A percentile compares a stretch with the other conserved stretches of the same genome.
phyloP scores from a whole-genome alignment of 495 filamentous ascomycete species.

The Stereocaulon alpinum region DNA sequence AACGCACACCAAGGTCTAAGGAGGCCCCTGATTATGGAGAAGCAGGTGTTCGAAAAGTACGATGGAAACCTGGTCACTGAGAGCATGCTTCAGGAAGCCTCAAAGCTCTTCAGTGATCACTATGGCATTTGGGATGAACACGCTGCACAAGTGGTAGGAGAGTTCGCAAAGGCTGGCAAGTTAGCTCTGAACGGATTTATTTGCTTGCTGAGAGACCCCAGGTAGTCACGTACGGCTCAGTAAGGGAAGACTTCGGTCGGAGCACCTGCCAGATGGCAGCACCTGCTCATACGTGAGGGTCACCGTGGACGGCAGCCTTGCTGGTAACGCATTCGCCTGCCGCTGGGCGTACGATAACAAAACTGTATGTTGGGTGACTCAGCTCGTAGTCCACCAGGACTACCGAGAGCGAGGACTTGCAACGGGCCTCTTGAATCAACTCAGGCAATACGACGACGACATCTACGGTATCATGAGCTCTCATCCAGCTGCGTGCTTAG shows the following conservation, averaged over 20 bases:
- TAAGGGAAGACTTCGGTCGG: slow-evolving; percentile 19
- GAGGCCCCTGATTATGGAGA: neutral
- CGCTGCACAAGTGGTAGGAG: slow-evolving; percentile 11
- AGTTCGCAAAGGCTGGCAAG: slow-evolving; percentile 21
- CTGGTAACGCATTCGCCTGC: slow-evolving; percentile 30
- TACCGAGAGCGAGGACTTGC: slow-evolving; percentile 29
- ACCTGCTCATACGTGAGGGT: slow-evolving; percentile 24
- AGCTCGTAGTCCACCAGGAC: slow-evolving; percentile 28
- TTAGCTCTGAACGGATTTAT: neutral
- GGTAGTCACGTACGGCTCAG: slow-evolving; percentile 24
- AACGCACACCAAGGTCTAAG: neutral
- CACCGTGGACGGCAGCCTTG: slow-evolving; percentile 26
- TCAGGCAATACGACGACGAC: slow-evolving; percentile 22
- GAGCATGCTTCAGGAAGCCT: slow-evolving; percentile 25
- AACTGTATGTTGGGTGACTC: slow-evolving; percentile 32
- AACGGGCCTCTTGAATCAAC: slow-evolving; percentile 22
- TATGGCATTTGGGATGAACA: slow-evolving; percentile 28
- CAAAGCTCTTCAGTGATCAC: slow-evolving; percentile 28
- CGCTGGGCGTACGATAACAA: slow-evolving; percentile 24
- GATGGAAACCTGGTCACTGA: slow-evolving; percentile 23
- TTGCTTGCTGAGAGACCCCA: slow-evolving; percentile 8
- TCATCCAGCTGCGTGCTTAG: slow-evolving; percentile 25
- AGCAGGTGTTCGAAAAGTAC: slow-evolving; percentile 19
- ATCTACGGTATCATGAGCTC: slow-evolving; percentile 30
- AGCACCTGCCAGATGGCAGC: slow-evolving; percentile 20